These are phyloP conservation scores for Lachnellula occidentalis DNA, from an alignment of 2,329 filamentous ascomycete genomes.

Conservation along the genomic window DNA sequence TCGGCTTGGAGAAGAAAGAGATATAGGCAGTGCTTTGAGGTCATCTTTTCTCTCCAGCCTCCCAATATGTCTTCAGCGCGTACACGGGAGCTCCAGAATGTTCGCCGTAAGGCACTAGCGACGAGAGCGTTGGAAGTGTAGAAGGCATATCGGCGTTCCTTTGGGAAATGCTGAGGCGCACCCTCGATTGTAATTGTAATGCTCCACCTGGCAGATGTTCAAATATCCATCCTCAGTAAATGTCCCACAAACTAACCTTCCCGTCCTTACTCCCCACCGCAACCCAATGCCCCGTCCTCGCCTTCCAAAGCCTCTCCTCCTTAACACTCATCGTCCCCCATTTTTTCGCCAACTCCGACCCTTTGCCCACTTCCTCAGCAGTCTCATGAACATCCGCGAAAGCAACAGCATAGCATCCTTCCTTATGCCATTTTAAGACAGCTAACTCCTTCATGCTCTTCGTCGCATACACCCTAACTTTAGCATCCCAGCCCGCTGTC, in stretches of 20 bases:
- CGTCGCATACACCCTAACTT: slow-evolving; percentile 72
- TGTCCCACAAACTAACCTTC: slow-evolving; percentile 91
- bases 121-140: no score
- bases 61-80: no score
- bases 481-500: slow-evolving; percentile 88
- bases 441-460: slow-evolving; percentile 83
- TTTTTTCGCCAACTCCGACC: slow-evolving; percentile 11
- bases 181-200: no score
- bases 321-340: slow-evolving; percentile 47
- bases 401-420: slow-evolving; percentile 75
- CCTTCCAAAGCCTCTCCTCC: slow-evolving; percentile 56
- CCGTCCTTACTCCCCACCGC: slow-evolving; percentile 91
- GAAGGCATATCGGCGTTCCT: no score
- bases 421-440: slow-evolving; percentile 89
- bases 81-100: no score
- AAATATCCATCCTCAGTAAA: slow-evolving; percentile 52
- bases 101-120: no score
- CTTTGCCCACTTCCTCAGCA: slow-evolving; percentile 4
- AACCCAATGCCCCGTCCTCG: slow-evolving; percentile 76
- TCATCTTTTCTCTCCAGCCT: no score
- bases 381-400: slow-evolving; percentile 50
- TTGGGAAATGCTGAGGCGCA: no score
- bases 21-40: no score
- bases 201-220: no score
- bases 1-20: no score